A percentile compares a stretch with the other conserved stretches of the same genome.
Conservation (phyloP, 371 early-diverging fungal genomes). For the Mucor mucedo region DNA sequence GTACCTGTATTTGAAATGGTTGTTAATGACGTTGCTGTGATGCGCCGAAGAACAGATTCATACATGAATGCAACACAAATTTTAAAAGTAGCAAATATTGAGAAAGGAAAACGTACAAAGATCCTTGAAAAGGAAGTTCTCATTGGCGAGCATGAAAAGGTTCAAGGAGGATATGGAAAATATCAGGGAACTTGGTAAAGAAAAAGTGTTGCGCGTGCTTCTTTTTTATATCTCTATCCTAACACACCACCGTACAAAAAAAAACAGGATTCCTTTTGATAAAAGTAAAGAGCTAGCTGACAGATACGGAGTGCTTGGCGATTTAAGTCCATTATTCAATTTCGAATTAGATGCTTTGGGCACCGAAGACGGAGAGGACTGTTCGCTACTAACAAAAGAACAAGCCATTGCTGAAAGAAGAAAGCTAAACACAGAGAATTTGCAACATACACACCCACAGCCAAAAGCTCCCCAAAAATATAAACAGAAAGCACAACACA, state of each 20-base stretch:
- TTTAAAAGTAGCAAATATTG: conserved; percentile 94
- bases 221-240: neutral
- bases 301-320: conserved; percentile 69
- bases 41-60: conserved; percentile 89
- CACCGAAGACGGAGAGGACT: conserved; percentile 36
- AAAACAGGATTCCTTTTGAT: conserved; percentile 82
- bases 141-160: conserved; percentile 88
- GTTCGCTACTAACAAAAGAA: conserved; percentile 14
- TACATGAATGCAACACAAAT: conserved; percentile 97
- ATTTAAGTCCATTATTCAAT: conserved; percentile 67
- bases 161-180: conserved; percentile 98
- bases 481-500: neutral
- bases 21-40: conserved; percentile 82
- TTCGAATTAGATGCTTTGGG: conserved; percentile 50
- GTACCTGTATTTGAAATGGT: conserved; percentile 88
- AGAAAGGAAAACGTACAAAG: conserved; percentile 90
- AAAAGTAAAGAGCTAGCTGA: conserved; percentile 74
- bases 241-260: neutral
- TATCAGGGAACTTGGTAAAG: conserved; percentile 92
- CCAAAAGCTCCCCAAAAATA: neutral
- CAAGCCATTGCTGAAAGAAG: conserved; percentile 10
- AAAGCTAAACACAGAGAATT: conserved; percentile 2
- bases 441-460: neutral
- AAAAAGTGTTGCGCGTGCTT: neutral
- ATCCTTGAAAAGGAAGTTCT: conserved; percentile 91